Base-by-base conservation (phyloP, 768 basidiomycete genomes). In the Melanogaster broomeanus region DNA sequence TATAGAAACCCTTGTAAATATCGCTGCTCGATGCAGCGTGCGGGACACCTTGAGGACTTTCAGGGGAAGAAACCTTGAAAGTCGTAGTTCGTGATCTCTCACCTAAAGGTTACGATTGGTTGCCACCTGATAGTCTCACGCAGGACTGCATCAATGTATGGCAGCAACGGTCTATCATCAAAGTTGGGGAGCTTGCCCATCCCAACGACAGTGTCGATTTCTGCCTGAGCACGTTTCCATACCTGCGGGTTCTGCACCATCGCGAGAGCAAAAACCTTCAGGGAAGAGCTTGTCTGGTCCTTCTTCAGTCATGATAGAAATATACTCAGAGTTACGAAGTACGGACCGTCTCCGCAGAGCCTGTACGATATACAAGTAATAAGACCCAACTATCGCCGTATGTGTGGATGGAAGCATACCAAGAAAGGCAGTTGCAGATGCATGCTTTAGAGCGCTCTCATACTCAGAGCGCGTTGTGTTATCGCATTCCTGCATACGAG, bases 1-100 rank as follows among this genome's bases (percentile, higher is more conserved):
- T 84, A 8, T 78, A 63, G 51, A 77, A 79, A 13, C 74, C 72
- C 21, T 68, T 59, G 52, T 77, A 77, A 16, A 67, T 50, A 37
- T 77, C 75, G 45, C 72, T 72, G 30, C 62, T 53, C 0, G 71
- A 73, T 1, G 52, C n/a, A 10, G 53, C 42, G 42, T 71, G 70
- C 3, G 66, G 60, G 22, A 66, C 48, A 31, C 4, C 12, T 11
- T 31, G 12, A 31, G 31, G 12, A 12, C 12, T n/a, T n/a, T n/a
- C n/a, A n/a, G n/a, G n/a, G n/a, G n/a, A n/a, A n/a, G 12, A 8
- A 31, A 31, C 31, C 31, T 31, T 31, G 6, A 15, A 31, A 3
- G 3, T 30, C 15, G 13, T 31, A 31, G 31, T 13, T 37, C 15
- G 19, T 18, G 33, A 24, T 37, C 44, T 34, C 16, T 34, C 16